phyloP scores from a whole-genome alignment of 73 alveolate genomes.

The Effrenium voratum region DNA sequence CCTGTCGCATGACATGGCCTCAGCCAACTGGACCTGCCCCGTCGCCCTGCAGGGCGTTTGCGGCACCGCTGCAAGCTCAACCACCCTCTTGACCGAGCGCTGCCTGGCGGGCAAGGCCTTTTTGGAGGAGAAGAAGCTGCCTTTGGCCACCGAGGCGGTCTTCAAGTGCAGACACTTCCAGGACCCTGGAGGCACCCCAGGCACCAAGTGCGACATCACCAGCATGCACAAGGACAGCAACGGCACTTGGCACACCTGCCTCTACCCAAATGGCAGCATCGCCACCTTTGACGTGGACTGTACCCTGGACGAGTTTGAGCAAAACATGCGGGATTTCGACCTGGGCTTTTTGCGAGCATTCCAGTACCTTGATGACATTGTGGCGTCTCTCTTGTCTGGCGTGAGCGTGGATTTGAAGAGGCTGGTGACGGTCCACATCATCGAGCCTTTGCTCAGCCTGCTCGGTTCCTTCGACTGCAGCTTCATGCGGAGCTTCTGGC shows the following conservation, averaged over 20 bases:
- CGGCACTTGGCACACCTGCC: not conserved
- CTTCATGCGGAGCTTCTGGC: constrained; percentile 3
- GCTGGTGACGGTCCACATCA: not conserved
- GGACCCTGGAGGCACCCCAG: not conserved
- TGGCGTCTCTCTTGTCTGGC: not conserved
- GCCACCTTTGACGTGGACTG: not conserved
- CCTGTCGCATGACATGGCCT: too few species aligned
- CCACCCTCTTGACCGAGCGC: not conserved
- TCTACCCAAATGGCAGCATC: not conserved
- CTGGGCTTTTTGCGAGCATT: not conserved
- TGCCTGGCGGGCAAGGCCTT: constrained; percentile 7
- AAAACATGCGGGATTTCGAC: not conserved
- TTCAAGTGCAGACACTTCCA: not conserved
- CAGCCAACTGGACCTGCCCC: not conserved
- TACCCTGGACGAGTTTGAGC: not conserved
- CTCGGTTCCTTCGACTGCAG: not conserved
- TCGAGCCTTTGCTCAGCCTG: not conserved
- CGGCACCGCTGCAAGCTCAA: not conserved
- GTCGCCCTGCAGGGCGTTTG: not conserved
- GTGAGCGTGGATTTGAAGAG: not conserved
- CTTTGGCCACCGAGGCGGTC: not conserved
- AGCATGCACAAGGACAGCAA: not conserved
- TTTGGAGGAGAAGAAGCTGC: not conserved
- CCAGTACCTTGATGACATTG: constrained; percentile 5
- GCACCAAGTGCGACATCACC: not conserved